Conservation (phyloP, 257 asterid genomes). For the Misopates orontium region DNA sequence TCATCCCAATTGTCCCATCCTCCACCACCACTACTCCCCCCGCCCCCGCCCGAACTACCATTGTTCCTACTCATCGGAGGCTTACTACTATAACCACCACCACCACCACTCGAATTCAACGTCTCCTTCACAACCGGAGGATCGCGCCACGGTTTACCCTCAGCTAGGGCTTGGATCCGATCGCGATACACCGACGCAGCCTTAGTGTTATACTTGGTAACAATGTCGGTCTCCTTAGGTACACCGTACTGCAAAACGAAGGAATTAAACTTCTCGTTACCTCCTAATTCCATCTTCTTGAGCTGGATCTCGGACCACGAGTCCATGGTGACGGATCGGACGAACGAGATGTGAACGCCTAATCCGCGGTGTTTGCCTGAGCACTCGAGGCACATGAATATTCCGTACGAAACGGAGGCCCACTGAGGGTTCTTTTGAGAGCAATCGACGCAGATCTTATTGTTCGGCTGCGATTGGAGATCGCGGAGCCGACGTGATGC, state of each 20-base stretch:
- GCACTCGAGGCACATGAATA: slow-evolving; percentile 94
- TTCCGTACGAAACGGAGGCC: slow-evolving; percentile 93
- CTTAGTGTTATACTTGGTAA: slow-evolving; percentile 69
- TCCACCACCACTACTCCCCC: slow-evolving; percentile 38
- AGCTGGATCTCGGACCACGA: slow-evolving; percentile 98
- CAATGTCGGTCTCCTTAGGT: slow-evolving; percentile 74
- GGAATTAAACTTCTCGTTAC: slow-evolving; percentile 65
- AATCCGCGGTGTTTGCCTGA: slow-evolving; percentile 96
- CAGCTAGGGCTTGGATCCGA: slow-evolving; percentile 79
- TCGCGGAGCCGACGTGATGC: slow-evolving; percentile 86
- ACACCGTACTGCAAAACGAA: slow-evolving; percentile 67
- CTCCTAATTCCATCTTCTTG: slow-evolving; percentile 86
- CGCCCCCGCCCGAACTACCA: slow-evolving; percentile 29
- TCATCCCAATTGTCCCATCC: slow-evolving; percentile 97
- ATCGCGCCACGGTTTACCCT: slow-evolving; percentile 86
- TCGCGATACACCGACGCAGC: slow-evolving; percentile 82
- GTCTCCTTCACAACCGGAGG: slow-evolving; percentile 76
- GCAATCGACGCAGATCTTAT: slow-evolving; percentile 93
- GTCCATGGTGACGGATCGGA: slow-evolving; percentile 98
- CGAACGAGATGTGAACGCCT: slow-evolving; percentile 95
- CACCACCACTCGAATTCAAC: slow-evolving; percentile 24
- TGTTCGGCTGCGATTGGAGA: slow-evolving; percentile 75
- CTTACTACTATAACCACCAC: slow-evolving; percentile 28
- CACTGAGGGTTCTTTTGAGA: slow-evolving; percentile 92
- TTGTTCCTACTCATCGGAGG: slow-evolving; percentile 58